Evolutionary conservation across 306 rosid species (phyloP).

Genomic region (Begonia fuchsioides): DNA sequence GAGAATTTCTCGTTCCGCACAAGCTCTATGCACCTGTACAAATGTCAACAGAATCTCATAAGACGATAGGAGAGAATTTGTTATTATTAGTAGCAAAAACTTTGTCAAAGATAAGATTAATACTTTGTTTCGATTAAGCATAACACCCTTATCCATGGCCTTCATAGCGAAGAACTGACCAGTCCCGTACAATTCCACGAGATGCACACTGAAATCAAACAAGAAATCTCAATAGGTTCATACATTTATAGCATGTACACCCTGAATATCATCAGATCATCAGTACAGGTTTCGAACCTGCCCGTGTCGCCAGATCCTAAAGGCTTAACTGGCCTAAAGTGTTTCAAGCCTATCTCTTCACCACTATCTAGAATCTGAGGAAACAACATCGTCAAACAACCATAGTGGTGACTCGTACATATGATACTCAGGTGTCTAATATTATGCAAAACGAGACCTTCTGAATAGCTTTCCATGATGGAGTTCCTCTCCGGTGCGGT

Average conservation of each 20-base stretch:
- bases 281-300: constrained; percentile 25
- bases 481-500: constrained; percentile 68
- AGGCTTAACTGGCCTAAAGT: constrained; percentile 77
- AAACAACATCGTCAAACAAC: constrained; percentile 3
- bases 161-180: constrained; percentile 80
- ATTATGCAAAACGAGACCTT: constrained; percentile 32
- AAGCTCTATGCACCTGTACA: constrained; percentile 88
- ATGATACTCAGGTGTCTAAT: background rate
- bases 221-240: background rate
- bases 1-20: constrained; percentile 92
- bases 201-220: constrained; percentile 52
- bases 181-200: constrained; percentile 75
- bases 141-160: constrained; percentile 83
- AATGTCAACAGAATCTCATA: no score
- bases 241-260: background rate
- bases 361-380: constrained; percentile 63
- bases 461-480: constrained; percentile 66
- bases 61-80: background rate
- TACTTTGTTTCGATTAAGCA: constrained; percentile 98
- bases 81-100: constrained; percentile 1
- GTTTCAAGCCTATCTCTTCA: constrained; percentile 65
- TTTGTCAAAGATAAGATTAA: background rate
- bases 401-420: background rate
- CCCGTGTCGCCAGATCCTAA: constrained; percentile 97
- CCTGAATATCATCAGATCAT: no score